Percentiles rank a stretch among this genome's conserved stretches.
phyloP scores from a whole-genome alignment of 345 rosid species.

The Capsella bursapastoris region DNA sequence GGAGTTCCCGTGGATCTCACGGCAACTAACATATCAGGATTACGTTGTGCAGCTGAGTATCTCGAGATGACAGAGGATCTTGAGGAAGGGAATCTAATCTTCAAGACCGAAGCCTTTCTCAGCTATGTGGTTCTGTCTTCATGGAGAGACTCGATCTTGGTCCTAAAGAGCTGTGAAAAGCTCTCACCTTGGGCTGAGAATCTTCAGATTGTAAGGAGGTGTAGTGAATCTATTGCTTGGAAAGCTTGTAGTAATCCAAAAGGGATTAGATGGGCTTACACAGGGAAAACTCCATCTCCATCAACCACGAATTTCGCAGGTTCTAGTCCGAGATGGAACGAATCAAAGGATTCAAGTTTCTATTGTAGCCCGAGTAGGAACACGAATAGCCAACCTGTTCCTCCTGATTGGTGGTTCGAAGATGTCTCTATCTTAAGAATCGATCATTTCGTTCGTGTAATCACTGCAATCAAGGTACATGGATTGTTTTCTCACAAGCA shows the following conservation, averaged over 20 bases:
- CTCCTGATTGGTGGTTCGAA: constrained; percentile 99
- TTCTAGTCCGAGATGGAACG: constrained; percentile 85
- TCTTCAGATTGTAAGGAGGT: constrained; percentile 90
- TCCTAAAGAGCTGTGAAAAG: constrained; percentile 88
- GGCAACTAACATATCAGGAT: constrained; percentile 85
- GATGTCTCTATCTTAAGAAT: constrained; percentile 93
- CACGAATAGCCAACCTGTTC: constrained; percentile 72
- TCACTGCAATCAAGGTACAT: constrained; percentile 83
- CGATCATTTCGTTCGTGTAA: constrained; percentile 90
- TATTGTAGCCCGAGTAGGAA: constrained; percentile 68
- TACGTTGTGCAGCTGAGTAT: constrained; percentile 93
- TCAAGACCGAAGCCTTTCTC: constrained; percentile 97
- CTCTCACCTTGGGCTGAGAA: constrained; percentile 98
- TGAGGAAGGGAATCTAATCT: constrained; percentile 95
- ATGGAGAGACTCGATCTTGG: constrained; percentile 94
- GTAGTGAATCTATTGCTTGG: constrained; percentile 99
- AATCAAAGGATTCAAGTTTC: constrained; percentile 59
- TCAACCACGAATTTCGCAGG: constrained; percentile 19
- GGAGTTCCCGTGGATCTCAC: constrained; percentile 93
- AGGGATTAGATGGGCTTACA: constrained; percentile 93
- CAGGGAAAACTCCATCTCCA: constrained; percentile 67
- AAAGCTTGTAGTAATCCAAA: constrained; percentile 97
- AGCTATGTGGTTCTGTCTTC: constrained; percentile 96
- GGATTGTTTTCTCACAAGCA: neutral
- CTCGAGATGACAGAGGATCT: constrained; percentile 99